Evolutionary conservation across 768 basidiomycete genomes (phyloP), one percentile per base, ranked within the genome.

Genomic region (Pleurotus ostreatus): DNA sequence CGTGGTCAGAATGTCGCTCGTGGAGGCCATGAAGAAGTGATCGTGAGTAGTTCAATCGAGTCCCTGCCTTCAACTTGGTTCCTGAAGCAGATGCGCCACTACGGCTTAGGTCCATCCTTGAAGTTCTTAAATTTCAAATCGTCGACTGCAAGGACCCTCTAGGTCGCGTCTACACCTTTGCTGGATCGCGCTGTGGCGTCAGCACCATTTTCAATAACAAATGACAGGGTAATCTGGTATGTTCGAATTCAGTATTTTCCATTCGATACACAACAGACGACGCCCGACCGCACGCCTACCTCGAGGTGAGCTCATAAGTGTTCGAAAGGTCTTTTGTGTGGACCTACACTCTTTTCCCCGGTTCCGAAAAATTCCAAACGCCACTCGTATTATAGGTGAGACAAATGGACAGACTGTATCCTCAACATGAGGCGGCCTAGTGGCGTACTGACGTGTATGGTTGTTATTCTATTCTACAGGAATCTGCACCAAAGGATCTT

Each of bases 1-100:
- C 43, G 69, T 63, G 4, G 74, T 68, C 65, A 84, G 80, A 48
- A 86, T 74, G 52, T 79, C 76, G 63, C 65, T 68, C 38, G 51
- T 22, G 63, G 46, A 43, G 63, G 49, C 22, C 59, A 56, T 52
- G 68, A 60, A 67, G 38, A 60, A 23, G 30, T 9, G 41, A 22
- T 44, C 41, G 20, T 44, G 41, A 44, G 20, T 16, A n/a, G 41
- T 13, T 41, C 23, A 34, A 11, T 34, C 11, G 30, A 34, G 30
- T 34, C 30, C 30, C 9, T 34, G 30, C 11, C 30, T 34, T 8
- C 30, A 34, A 34, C 30, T 34, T 34, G 30, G 30, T 34, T 11
- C 30, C 30, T 34, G 30, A 34, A 11, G 30, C 30, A 34, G 9
- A 34, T 34, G 30, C 30, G 30, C 30, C 30, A 34, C 30, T 34